Evolutionary conservation across 495 filamentous ascomycete species (phyloP).

Genomic region (Lasiosphaeria hispida): DNA sequence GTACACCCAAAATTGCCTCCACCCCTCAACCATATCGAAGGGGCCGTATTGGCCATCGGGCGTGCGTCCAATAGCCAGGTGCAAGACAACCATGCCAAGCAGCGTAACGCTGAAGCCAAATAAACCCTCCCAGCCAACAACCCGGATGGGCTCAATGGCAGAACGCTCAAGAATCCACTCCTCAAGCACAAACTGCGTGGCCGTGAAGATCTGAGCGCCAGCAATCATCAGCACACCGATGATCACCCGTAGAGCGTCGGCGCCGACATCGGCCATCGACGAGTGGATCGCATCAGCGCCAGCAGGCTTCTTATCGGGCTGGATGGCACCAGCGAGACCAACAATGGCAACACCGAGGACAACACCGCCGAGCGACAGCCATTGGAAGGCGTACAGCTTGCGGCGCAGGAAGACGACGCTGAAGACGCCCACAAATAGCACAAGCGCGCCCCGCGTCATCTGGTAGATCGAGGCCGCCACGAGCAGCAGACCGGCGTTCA

Average conservation of each 20-base stretch:
- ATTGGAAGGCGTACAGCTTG: conserved; percentile 77
- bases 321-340: conserved; percentile 81
- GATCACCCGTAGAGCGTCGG: conserved; percentile 67
- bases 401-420: conserved; percentile 85
- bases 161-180: conserved; percentile 93
- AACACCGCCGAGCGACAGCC: conserved; percentile 81
- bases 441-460: conserved; percentile 93
- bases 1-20: conserved; percentile 69
- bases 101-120: conserved; percentile 88
- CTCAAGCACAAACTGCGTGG: conserved; percentile 92
- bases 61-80: conserved; percentile 71
- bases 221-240: conserved; percentile 88
- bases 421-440: conserved; percentile 93
- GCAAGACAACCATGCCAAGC: conserved; percentile 73
- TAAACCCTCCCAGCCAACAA: conserved; percentile 94
- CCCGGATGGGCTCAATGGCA: conserved; percentile 79
- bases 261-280: conserved; percentile 28
- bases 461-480: conserved; percentile 96
- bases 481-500: conserved; percentile 93
- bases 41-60: conserved; percentile 74
- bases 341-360: conserved; percentile 87
- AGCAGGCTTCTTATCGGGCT: conserved; percentile 57
- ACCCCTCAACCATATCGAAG: conserved; percentile 85
- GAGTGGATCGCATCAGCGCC: conserved; percentile 24
- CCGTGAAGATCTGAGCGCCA: conserved; percentile 92